Percentiles rank a stretch among this genome's conserved stretches.
Evolutionary conservation across 345 rosid genomes (phyloP).

Genomic region (Eucalyptus dawsonii): DNA sequence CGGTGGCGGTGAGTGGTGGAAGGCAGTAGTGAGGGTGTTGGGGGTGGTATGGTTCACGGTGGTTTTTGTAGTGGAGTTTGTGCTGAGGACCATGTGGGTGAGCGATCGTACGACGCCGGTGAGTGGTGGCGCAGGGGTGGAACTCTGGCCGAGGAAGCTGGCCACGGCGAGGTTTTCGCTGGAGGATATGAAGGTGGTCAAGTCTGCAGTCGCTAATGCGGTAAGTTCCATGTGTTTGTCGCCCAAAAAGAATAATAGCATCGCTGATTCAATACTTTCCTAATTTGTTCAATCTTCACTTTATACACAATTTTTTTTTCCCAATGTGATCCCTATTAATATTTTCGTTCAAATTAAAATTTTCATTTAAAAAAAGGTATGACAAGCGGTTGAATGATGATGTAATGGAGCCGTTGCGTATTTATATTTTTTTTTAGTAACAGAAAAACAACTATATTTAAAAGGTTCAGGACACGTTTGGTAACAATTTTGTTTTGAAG

Average conservation of each 20-base stretch:
- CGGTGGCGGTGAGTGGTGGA: neutral
- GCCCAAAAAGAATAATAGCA: neutral
- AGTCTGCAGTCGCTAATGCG: conserved; percentile 19
- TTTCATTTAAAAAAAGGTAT: too few relatives aligned
- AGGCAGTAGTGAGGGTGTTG: neutral
- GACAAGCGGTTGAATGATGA: neutral
- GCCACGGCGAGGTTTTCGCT: conserved; percentile 38
- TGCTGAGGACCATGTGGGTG: conserved; percentile 17
- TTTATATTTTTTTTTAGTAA: neutral
- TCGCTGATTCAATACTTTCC: neutral
- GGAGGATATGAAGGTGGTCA: conserved; percentile 46
- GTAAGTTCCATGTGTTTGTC: conserved; percentile 1
- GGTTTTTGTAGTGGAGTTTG: conserved; percentile 17
- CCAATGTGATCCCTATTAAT: too few relatives aligned
- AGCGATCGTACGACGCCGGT: conserved; percentile 23
- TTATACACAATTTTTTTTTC: too few relatives aligned
- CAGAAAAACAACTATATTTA: neutral
- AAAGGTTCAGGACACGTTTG: rapidly evolving
- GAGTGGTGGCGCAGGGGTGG: conserved; percentile 48
- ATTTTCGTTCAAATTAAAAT: neutral
- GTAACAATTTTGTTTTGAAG: rapidly evolving
- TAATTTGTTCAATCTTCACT: neutral
- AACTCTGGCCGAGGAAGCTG: conserved; percentile 56
- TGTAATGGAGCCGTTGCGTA: neutral
- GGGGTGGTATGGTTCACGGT: conserved; percentile 22